A percentile compares a stretch with the other conserved stretches of the same genome.
Evolutionary conservation across 225 moss, liverwort and hornwort genomes (phyloP).

Genomic region (Neckera pumila): DNA sequence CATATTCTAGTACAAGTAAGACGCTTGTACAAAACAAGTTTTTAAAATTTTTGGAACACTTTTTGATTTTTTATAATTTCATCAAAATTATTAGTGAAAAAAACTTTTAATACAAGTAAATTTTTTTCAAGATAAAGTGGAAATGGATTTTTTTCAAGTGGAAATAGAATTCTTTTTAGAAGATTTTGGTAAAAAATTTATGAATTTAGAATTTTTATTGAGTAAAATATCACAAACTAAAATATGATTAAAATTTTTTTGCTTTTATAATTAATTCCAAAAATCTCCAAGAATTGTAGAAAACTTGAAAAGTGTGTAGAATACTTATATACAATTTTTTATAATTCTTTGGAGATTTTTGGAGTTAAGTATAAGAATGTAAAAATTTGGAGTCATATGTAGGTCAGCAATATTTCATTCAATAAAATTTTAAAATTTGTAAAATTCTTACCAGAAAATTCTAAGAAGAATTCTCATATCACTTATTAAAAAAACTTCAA

Average conservation of each 20-base stretch:
- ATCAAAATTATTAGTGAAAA: too few relatives aligned
- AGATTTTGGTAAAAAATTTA: not conserved
- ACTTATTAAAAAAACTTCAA: not conserved
- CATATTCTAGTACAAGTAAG: not conserved
- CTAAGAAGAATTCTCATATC: too few relatives aligned
- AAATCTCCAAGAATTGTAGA: not conserved
- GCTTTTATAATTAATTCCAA: not conserved
- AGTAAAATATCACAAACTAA: not conserved
- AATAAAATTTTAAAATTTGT: not conserved
- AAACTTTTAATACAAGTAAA: too few relatives aligned
- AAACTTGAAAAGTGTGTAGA: not conserved
- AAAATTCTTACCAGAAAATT: not conserved
- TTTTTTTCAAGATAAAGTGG: too few relatives aligned
- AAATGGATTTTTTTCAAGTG: too few relatives aligned
- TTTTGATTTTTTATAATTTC: too few relatives aligned
- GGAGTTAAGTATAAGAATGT: not conserved
- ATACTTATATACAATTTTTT: not conserved
- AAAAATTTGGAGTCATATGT: too few relatives aligned
- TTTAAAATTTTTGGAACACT: too few relatives aligned
- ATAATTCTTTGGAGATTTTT: not conserved
- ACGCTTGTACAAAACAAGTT: too few relatives aligned
- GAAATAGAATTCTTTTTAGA: too few relatives aligned
- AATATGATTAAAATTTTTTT: not conserved
- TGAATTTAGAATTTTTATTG: not conserved
- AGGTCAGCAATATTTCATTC: not conserved